Conservation (phyloP, 139 green algal genomes). For the Pleodorina starrii region DNA sequence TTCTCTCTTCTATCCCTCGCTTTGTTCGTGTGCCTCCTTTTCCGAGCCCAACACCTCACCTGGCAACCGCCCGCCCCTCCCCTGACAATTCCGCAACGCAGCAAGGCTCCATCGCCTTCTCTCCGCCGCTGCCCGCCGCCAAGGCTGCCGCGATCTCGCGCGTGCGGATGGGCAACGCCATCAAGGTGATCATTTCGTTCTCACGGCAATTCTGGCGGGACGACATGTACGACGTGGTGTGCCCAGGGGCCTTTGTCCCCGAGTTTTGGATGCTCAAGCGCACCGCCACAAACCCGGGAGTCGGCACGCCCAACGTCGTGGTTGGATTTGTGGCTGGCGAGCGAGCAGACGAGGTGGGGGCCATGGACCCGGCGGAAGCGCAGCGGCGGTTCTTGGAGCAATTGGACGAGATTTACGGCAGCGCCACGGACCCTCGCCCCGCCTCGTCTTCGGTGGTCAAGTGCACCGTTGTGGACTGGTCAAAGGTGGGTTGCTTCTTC, state of each 20-base stretch:
- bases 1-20: neutral
- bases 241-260: conserved; percentile 80
- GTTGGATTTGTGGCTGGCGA: conserved; percentile 79
- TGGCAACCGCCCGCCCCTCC: neutral
- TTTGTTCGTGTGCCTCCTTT: conserved; percentile 7
- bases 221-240: conserved; percentile 88
- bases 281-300: conserved; percentile 15
- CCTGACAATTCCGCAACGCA: conserved; percentile 46
- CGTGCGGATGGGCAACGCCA: conserved; percentile 73
- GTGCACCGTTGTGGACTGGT: conserved; percentile 81
- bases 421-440: conserved; percentile 45
- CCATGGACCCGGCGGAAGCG: conserved; percentile 50
- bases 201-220: conserved; percentile 79
- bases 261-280: conserved; percentile 88
- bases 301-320: neutral
- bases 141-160: conserved; percentile 74
- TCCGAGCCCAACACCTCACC: neutral
- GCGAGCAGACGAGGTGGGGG: conserved; percentile 62
- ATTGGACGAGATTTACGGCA: conserved; percentile 84
- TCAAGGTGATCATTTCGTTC: conserved; percentile 65
- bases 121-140: conserved; percentile 71
- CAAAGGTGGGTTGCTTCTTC: conserved; percentile 54
- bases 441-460: conserved; percentile 65
- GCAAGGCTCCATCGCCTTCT: conserved; percentile 72
- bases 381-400: conserved; percentile 68